A percentile compares a stretch with the other conserved stretches of the same genome.
Conservation (phyloP, 192 early-diverging fungal genomes). For the Coemansia interrupta region DNA sequence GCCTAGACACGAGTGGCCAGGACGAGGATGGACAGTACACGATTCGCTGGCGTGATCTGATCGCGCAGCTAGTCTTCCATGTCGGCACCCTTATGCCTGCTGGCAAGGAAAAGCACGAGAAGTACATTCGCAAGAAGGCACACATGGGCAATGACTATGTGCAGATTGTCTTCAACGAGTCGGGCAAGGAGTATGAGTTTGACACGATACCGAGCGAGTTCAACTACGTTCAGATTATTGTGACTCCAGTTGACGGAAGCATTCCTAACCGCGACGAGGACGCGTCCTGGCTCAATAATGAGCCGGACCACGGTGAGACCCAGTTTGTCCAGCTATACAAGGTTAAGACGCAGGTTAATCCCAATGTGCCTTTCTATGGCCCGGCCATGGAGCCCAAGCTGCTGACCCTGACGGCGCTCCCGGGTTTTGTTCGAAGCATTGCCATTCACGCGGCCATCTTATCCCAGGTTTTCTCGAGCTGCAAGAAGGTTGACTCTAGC, state of each 20-base stretch:
- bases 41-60: conserved; percentile 78
- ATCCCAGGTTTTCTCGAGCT: conserved; percentile 78
- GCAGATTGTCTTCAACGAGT: conserved; percentile 90
- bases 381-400: conserved; percentile 79
- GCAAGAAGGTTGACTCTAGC: conserved; percentile 54
- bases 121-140: conserved; percentile 84
- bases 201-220: conserved; percentile 92
- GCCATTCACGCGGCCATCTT: conserved; percentile 88
- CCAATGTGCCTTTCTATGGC: conserved; percentile 79
- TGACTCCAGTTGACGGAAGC: conserved; percentile 77
- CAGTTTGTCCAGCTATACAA: conserved; percentile 51
- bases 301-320: conserved; percentile 1
- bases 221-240: conserved; percentile 92
- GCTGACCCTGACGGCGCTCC: conserved; percentile 70
- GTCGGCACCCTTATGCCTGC: conserved; percentile 93
- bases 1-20: conserved; percentile 74
- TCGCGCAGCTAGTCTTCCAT: conserved; percentile 89
- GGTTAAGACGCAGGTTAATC: conserved; percentile 65
- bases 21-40: conserved; percentile 83
- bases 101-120: conserved; percentile 64
- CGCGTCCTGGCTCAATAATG: conserved; percentile 24
- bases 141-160: conserved; percentile 98
- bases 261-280: conserved; percentile 59
- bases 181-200: conserved; percentile 74
- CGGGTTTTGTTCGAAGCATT: conserved; percentile 76